Base-by-base conservation (phyloP, 768 basidiomycete species). In the Mrakia blollopis region DNA sequence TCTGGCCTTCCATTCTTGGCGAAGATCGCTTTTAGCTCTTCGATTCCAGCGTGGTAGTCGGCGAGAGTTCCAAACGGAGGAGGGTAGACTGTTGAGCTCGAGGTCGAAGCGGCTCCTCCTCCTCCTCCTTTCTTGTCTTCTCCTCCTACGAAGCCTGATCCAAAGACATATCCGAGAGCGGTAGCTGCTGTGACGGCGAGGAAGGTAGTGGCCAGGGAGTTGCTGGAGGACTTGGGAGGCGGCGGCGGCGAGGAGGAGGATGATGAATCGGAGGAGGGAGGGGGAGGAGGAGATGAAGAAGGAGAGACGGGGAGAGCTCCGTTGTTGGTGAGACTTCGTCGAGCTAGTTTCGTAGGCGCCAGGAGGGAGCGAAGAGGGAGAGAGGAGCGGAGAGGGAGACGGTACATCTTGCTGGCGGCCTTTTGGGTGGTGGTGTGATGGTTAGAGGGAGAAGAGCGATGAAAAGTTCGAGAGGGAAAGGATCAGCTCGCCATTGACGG, bases 11-110 rank as follows among this genome's bases (percentile, higher is more conserved):
- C 86, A 16, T 83, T 84, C 28, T 82, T 81, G 8, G 80, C 80
- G 70, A 89, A 88, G 1, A 84, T 78, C 14, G 18, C 73, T 65
- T 81, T 84, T 9, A 91, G 83, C 39, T 89, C 89, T 60, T 82
- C 80, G 60, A 91, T 87, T 0, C 88, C 89, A 5, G 83, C 80
- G 65, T 85, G 76, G 78, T 89, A 88, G 73, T 90, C 90, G n/a
- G 84, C 72, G 5, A 14, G 35, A 10, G 44, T 62, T 21, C 72
- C 77, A 65, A 74, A 78, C n/a, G 62, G 35, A 16, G 77, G 77
- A 30, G 77, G 77, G 47, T 78, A 78, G 28, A 60, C 30, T 8
- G 65, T 13, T 37, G 65, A 68, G 65, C 35, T n/a, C 23, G 47
- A 50, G 47, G 47, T 21, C 16, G 44, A 41, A 30, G 30, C 30